These are phyloP conservation scores for Plasmodium berghei DNA, from an alignment of 169 alveolate species.

Conservation along the genomic window DNA sequence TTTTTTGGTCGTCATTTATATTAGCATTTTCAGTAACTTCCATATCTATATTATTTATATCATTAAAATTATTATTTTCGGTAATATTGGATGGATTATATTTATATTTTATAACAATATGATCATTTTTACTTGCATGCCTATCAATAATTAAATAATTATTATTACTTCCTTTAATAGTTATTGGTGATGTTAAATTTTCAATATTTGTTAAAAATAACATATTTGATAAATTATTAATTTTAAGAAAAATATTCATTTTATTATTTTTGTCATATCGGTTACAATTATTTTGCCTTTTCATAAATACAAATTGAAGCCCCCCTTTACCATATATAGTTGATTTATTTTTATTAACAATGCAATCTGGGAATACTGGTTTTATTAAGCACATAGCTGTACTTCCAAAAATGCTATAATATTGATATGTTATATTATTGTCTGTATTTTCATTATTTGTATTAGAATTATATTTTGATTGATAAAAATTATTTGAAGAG, in stretches of 20 bases:
- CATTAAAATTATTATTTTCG: conserved; percentile 32
- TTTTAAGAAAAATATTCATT: conserved; percentile 62
- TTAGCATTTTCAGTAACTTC: conserved; percentile 35
- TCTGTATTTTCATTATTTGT: conserved; percentile 22
- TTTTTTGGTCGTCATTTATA: conserved; percentile 46
- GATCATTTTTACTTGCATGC: conserved; percentile 70
- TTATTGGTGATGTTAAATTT: conserved; percentile 45
- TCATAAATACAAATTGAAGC: conserved; percentile 74
- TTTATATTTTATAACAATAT: conserved; percentile 58
- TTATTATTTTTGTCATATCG: conserved; percentile 69
- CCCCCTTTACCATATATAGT: conserved; percentile 75
- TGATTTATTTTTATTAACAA: conserved; percentile 60
- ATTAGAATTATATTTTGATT: conserved; percentile 25
- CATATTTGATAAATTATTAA: conserved; percentile 47
- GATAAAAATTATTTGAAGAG: conserved; percentile 28
- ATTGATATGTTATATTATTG: conserved; percentile 62
- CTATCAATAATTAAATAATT: conserved; percentile 58
- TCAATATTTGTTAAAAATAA: conserved; percentile 47
- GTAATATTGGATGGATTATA: conserved; percentile 42
- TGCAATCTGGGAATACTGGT: conserved; percentile 64
- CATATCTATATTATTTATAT: conserved; percentile 30
- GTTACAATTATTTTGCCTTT: conserved; percentile 66
- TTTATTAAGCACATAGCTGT: conserved; percentile 74
- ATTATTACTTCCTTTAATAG: conserved; percentile 50
- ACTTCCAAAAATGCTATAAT: conserved; percentile 71